Evolutionary conservation across 805 yeast genomes (phyloP).

Genomic region (Lipomyces starkeyi): DNA sequence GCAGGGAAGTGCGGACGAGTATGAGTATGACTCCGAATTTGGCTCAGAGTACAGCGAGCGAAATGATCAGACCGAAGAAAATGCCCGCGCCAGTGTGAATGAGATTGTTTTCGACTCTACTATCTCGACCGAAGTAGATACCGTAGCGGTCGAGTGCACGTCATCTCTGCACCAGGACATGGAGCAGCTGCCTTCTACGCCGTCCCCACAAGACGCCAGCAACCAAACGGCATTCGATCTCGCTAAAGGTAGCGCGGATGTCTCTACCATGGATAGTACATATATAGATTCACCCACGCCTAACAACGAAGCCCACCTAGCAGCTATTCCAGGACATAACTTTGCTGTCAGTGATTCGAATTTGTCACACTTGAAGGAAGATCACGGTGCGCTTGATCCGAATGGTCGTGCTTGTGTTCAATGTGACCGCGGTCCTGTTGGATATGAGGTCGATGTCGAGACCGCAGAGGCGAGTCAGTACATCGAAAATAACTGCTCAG

Average conservation of each 20-base stretch:
- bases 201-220: background rate
- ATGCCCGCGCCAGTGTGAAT: background rate
- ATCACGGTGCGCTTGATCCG: background rate
- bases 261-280: background rate
- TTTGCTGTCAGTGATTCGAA: background rate
- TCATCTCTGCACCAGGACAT: background rate
- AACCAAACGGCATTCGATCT: background rate
- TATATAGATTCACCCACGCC: background rate
- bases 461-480: background rate
- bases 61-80: background rate
- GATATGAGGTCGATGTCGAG: background rate
- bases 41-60: background rate
- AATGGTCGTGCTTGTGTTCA: background rate
- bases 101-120: conserved; percentile 1
- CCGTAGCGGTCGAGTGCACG: background rate
- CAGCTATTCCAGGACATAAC: background rate
- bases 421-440: background rate
- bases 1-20: background rate
- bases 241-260: background rate
- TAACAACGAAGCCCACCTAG: background rate
- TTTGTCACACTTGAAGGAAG: background rate
- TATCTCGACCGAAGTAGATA: background rate
- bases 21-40: background rate
- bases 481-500: background rate
- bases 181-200: background rate